Conservation (phyloP, 129 eudicot species). For the Chrysanthemum seticuspe region DNA sequence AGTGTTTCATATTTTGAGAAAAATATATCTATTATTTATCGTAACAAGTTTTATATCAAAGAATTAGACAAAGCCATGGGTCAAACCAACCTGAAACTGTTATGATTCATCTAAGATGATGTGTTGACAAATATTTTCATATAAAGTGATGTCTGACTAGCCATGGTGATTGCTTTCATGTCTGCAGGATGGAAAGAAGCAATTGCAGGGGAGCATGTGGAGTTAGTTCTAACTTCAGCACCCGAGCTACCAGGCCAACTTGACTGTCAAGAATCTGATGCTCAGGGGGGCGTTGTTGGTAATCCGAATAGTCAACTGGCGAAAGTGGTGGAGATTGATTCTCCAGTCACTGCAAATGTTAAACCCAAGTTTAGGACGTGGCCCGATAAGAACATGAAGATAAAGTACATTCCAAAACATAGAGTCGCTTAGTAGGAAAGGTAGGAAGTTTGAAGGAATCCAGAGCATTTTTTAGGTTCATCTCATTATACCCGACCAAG, state of each 20-base stretch:
- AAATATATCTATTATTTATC: no score
- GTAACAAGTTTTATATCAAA: no score
- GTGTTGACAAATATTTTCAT: not conserved
- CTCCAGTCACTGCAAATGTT: conserved; percentile 24
- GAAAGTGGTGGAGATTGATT: conserved; percentile 18
- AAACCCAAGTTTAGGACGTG: conserved; percentile 39
- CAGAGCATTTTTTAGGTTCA: conserved; percentile 20
- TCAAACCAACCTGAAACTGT: no score
- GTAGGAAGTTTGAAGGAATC: conserved; percentile 12
- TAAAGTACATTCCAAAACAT: conserved; percentile 51
- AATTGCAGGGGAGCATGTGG: conserved; percentile 65
- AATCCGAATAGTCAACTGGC: conserved; percentile 13
- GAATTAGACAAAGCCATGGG: no score
- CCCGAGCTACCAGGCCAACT: conserved; percentile 26
- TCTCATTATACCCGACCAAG: conserved; percentile 35
- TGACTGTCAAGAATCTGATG: conserved; percentile 28
- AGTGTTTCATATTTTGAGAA: not conserved
- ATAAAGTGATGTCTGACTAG: conserved; percentile 9
- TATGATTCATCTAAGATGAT: not conserved
- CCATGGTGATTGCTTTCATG: not conserved
- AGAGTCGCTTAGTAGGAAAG: conserved; percentile 39
- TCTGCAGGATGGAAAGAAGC: conserved; percentile 86
- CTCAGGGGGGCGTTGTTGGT: conserved; percentile 14
- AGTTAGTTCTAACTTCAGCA: conserved; percentile 42
- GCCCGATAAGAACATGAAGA: conserved; percentile 42